Conservation (phyloP, 257 asterid genomes). For the Nyctanthes arbortristis region DNA sequence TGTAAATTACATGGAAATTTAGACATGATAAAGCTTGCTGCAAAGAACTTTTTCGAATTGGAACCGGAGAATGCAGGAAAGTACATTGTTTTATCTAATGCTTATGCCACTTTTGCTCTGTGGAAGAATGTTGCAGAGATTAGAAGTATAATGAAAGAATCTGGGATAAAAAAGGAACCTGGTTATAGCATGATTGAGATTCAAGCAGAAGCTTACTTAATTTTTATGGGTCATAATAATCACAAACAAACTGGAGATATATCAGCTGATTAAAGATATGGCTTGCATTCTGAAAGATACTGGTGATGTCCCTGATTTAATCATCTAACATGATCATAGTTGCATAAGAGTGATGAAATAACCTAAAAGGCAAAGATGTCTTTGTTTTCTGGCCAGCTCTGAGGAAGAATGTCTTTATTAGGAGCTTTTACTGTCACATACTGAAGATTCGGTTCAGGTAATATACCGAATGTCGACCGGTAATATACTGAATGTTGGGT, state of each 20-base stretch:
- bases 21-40: conserved; percentile 65
- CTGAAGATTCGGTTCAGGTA: neutral
- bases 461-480: conserved; percentile 9
- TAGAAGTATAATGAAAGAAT: conserved; percentile 79
- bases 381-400: neutral
- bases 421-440: neutral
- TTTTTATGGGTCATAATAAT: conserved; percentile 81
- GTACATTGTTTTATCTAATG: conserved; percentile 79
- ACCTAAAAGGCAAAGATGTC: too few relatives aligned
- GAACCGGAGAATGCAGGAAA: conserved; percentile 85
- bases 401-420: neutral
- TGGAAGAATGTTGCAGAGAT: conserved; percentile 84
- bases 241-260: conserved; percentile 62
- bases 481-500: conserved; percentile 17
- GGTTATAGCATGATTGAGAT: conserved; percentile 93
- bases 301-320: too few relatives aligned
- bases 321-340: too few relatives aligned
- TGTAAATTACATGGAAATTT: conserved; percentile 75
- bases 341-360: too few relatives aligned
- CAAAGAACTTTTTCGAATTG: conserved; percentile 72
- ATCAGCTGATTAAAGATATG: conserved; percentile 47
- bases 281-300: too few relatives aligned
- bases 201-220: conserved; percentile 67
- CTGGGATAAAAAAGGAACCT: conserved; percentile 77
- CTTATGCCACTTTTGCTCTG: conserved; percentile 77